Evolutionary conservation across 441 rosid species (phyloP), one percentile per base, ranked within the genome.

Genomic region (Pelargonium citronellum): DNA sequence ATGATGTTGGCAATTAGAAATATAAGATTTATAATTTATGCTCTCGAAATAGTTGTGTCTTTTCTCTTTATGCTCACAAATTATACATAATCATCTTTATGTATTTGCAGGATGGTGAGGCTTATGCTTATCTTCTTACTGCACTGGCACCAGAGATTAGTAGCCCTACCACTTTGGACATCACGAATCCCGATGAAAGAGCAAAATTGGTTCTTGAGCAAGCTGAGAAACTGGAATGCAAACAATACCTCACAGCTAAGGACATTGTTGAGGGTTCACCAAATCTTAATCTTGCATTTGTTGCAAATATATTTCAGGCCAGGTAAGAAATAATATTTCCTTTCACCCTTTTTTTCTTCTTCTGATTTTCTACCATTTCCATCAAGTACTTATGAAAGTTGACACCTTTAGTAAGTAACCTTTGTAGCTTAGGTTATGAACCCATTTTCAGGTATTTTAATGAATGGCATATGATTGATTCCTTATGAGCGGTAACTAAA

Each of bases 241-340:
- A 89, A 73, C 81, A 87, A 84, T 95, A 83, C 75, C 79, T 95
- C 64, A 88, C 95, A 78, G 84, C 97, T 44, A 85, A 86, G 71
- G 99, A 95, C 70, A 95, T 95, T 71, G 89, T 90, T 17, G 99
- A 95, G 64, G 99, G 98, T 68, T 92, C 98, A 55, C 78, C 98
- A 73, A 95, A 95, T 85, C 99, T 95, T 74, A 95, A 95, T 80
- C 96, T 95, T 74, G 90, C 96, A 68, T 92, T 95, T 80, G 99
- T 95, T 64, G 98, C 99, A 3, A 91, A 92, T 77, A 87, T 95
- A 80, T 95, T 95, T 73, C 96, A 92, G 76, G 83, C 89, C 77
- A 91, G 99, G 99, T 95, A 74, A 74, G 72, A 47, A 71, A 34
- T n/a, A n/a, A 47, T 44, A 1, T 39, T 39, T 39, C 43, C 10